phyloP scores from a whole-genome alignment of 1,139 yeast genomes.

The Saccharomyces hybrid region DNA sequence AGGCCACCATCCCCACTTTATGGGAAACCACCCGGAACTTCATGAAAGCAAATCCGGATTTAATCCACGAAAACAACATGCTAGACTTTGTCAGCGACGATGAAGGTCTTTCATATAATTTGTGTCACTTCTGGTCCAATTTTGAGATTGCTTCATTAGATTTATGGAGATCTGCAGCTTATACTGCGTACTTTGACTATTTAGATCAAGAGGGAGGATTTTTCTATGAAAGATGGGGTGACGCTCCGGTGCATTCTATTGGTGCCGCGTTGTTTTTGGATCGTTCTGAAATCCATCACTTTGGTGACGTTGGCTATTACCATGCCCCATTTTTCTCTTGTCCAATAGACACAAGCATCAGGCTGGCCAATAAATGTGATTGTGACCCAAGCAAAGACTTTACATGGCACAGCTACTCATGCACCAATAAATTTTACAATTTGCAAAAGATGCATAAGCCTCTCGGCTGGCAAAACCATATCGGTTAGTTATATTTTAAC shows the following conservation, averaged over 20 bases:
- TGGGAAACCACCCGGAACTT: slow-evolving; percentile 55
- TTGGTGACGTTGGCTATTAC: slow-evolving; percentile 74
- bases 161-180: slow-evolving; percentile 66
- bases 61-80: slow-evolving; percentile 43
- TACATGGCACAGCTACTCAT: slow-evolving; percentile 81
- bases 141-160: slow-evolving; percentile 77
- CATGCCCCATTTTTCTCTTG: slow-evolving; percentile 80
- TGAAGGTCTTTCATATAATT: slow-evolving; percentile 59
- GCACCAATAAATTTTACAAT: slow-evolving; percentile 67
- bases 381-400: slow-evolving; percentile 73
- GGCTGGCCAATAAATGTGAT: slow-evolving; percentile 52
- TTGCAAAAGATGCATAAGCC: slow-evolving; percentile 60
- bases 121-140: slow-evolving; percentile 91
- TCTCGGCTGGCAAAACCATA: slow-evolving; percentile 63
- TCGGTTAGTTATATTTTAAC: slow-evolving; percentile 13
- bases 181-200: slow-evolving; percentile 60
- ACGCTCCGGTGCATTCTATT: slow-evolving; percentile 85
- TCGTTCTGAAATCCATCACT: slow-evolving; percentile 62
- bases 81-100: slow-evolving; percentile 65
- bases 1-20: slow-evolving; percentile 49
- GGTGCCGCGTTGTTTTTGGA: slow-evolving; percentile 69
- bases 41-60: slow-evolving; percentile 41
- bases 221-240: slow-evolving; percentile 95
- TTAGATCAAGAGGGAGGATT: slow-evolving; percentile 79
- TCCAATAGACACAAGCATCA: slow-evolving; percentile 56